phyloP scores from a whole-genome alignment of 257 asterid species.

The Nicotiana obtusifolia region DNA sequence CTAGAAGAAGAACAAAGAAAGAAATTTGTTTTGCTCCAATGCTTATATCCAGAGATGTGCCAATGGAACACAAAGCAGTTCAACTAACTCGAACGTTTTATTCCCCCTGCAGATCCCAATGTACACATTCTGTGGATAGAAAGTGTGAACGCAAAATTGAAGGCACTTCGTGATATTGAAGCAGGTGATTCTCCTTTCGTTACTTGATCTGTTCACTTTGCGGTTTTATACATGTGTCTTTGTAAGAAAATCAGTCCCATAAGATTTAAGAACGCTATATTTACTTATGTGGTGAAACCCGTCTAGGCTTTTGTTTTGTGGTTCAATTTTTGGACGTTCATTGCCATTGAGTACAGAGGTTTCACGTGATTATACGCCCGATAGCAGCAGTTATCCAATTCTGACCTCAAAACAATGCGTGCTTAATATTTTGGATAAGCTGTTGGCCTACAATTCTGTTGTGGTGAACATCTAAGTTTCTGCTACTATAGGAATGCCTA shows the following conservation, averaged over 20 bases:
- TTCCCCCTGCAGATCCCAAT: conserved; percentile 64
- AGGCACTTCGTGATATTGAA: conserved; percentile 72
- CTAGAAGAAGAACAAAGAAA: background rate
- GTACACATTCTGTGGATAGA: conserved; percentile 67
- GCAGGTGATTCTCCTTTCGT: conserved; percentile 38
- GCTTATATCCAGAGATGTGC: background rate
- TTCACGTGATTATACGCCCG: background rate
- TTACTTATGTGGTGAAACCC: background rate
- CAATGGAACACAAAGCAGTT: background rate
- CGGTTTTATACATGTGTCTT: background rate
- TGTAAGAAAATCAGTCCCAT: background rate
- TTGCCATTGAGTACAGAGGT: background rate
- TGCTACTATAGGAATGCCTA: background rate
- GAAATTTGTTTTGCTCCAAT: background rate
- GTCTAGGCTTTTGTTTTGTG: background rate
- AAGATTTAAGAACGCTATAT: background rate
- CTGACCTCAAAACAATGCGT: background rate
- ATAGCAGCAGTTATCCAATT: background rate
- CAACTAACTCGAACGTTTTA: background rate
- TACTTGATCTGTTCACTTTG: background rate
- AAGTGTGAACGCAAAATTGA: conserved; percentile 48
- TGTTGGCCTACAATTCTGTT: background rate
- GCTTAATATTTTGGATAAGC: background rate
- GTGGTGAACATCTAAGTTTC: background rate
- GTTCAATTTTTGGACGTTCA: background rate